These are phyloP conservation scores for Malassezia sp. DNA, from an alignment of 1,284 basidiomycete species.

Conservation along the genomic window DNA sequence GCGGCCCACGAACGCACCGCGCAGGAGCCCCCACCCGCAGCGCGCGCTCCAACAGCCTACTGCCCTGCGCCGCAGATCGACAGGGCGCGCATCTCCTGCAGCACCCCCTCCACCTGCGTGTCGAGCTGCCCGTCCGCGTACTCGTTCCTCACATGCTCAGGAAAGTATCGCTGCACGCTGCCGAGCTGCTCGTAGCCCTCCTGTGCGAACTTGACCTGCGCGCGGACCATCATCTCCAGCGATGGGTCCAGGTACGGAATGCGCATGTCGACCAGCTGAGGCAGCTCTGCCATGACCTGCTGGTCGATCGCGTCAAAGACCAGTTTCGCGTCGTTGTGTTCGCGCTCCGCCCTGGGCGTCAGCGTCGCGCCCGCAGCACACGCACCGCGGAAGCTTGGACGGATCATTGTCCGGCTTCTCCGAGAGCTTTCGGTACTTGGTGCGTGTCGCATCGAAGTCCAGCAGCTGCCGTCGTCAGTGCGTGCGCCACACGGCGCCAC, in stretches of 20 bases:
- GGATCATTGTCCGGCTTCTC: constrained; percentile 91
- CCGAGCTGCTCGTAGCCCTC: constrained; percentile 97
- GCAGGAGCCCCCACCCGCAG: too few relatives aligned
- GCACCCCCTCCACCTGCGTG: constrained; percentile 63
- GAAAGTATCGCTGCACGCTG: constrained; percentile 72
- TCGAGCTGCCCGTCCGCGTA: constrained; percentile 94
- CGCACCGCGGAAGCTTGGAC: constrained; percentile 70
- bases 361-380: too few relatives aligned
- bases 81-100: constrained; percentile 91
- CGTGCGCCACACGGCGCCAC: constrained; percentile 12
- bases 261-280: constrained; percentile 81
- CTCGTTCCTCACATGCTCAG: constrained; percentile 51
- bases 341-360: constrained; percentile 65
- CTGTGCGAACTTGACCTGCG: constrained; percentile 91
- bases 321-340: constrained; percentile 82
- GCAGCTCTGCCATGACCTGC: constrained; percentile 79
- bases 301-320: constrained; percentile 87
- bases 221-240: constrained; percentile 91
- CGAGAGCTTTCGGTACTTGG: constrained; percentile 60
- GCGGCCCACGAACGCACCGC: too few relatives aligned
- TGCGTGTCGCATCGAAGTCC: constrained; percentile 87
- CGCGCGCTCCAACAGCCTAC: too few relatives aligned
- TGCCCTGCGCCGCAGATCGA: constrained; percentile 56
- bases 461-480: constrained; percentile 69
- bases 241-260: constrained; percentile 96